phyloP scores from a whole-genome alignment of 2,329 filamentous ascomycete genomes.

The Trichophyton schoenleinii region DNA sequence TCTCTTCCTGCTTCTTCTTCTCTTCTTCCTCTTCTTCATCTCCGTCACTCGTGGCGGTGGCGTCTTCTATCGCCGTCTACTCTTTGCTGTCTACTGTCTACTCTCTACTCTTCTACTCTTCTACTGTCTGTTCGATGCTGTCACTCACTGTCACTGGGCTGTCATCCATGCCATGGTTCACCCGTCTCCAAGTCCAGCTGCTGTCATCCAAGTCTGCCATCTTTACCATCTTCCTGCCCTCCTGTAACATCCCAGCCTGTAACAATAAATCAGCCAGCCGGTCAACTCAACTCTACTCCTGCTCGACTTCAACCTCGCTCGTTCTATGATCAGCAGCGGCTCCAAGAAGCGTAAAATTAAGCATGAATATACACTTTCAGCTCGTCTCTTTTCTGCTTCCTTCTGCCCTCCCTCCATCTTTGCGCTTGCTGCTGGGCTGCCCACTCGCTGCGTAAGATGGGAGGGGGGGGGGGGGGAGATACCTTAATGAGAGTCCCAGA shows the following conservation, averaged over 20 bases:
- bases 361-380: conserved; percentile 1
- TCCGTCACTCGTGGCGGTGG: neutral
- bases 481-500: too few species aligned
- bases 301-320: neutral
- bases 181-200: neutral
- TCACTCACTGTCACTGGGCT: too few species aligned
- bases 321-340: neutral
- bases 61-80: neutral
- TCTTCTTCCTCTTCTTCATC: too few species aligned
- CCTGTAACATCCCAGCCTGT: too few species aligned
- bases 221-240: neutral
- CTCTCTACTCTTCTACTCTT: neutral
- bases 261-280: too few species aligned
- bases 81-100: neutral
- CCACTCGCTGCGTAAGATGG: too few species aligned
- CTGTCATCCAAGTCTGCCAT: neutral
- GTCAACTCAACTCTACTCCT: too few species aligned
- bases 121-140: too few species aligned
- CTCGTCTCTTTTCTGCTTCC: neutral
- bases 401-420: neutral
- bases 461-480: too few species aligned
- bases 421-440: too few species aligned
- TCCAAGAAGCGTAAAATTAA: conserved; percentile 1
- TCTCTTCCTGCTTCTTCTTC: too few species aligned
- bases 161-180: too few species aligned